A percentile compares a stretch with the other conserved stretches of the same genome.
Evolutionary conservation across 2,329 filamentous ascomycete species (phyloP).

Genomic region (Aspergillus costaricaensis): DNA sequence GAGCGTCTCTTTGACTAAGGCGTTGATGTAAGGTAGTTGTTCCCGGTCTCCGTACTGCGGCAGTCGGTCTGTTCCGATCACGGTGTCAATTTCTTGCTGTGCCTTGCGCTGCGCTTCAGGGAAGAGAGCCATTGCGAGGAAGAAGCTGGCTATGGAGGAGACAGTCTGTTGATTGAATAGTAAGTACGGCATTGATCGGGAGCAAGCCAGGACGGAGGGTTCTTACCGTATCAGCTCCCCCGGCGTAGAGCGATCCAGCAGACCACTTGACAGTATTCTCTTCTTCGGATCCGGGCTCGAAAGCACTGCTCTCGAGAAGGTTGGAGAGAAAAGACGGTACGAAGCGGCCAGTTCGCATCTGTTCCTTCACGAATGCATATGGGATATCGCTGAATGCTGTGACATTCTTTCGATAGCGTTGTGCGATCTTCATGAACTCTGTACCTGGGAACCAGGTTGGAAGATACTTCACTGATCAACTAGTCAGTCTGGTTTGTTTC

Average conservation of each 20-base stretch:
- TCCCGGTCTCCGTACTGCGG: constrained; percentile 19
- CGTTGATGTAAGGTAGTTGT: constrained; percentile 36
- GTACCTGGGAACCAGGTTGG: constrained; percentile 47
- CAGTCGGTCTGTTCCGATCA: constrained; percentile 15
- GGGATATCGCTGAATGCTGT: constrained; percentile 37
- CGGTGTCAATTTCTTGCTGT: constrained; percentile 21
- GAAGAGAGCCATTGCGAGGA: constrained; percentile 23
- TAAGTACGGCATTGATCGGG: not conserved
- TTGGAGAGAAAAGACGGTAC: constrained; percentile 46
- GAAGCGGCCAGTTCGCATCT: constrained; percentile 35
- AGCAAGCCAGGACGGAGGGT: not conserved
- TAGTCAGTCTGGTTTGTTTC: constrained; percentile 32
- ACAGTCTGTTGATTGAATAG: constrained; percentile 13
- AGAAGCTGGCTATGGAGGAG: constrained; percentile 18
- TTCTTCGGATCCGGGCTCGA: constrained; percentile 29
- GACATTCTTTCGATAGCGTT: constrained; percentile 33
- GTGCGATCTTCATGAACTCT: constrained; percentile 45
- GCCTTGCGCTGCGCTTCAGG: constrained; percentile 20
- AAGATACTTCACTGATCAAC: constrained; percentile 17
- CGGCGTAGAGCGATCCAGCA: constrained; percentile 46
- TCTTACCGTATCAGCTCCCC: constrained; percentile 45
- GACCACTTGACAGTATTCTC: constrained; percentile 34
- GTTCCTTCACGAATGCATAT: constrained; percentile 47
- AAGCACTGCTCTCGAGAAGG: constrained; percentile 37
- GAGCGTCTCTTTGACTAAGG: constrained; percentile 36